These are phyloP conservation scores for Scheffersomyces stipitis DNA, from an alignment of 805 yeast genomes.

Conservation along the genomic window DNA sequence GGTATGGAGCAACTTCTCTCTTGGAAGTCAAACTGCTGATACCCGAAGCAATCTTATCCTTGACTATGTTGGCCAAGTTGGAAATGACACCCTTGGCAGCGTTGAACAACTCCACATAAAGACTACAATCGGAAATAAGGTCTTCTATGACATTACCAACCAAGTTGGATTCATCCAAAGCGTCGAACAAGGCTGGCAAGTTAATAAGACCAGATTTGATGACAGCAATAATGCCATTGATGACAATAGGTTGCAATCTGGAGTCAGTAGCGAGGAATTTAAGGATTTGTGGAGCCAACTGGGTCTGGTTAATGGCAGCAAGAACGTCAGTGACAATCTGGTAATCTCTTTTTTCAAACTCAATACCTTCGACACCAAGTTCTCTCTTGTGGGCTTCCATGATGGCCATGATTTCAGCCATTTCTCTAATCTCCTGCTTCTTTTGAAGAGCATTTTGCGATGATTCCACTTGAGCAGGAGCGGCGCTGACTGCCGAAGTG, in stretches of 20 bases:
- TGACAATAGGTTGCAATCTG: constrained; percentile 26
- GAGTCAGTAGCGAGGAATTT: constrained; percentile 30
- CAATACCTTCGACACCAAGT: constrained; percentile 13
- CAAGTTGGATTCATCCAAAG: constrained; percentile 38
- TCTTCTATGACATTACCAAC: constrained; percentile 33
- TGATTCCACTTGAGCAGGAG: constrained; percentile 27
- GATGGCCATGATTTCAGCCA: constrained; percentile 22
- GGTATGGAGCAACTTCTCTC: constrained; percentile 12
- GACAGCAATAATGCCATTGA: constrained; percentile 26
- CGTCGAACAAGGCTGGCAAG: constrained; percentile 31
- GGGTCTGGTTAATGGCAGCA: constrained; percentile 34
- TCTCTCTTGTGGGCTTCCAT: constrained; percentile 32
- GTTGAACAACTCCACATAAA: constrained; percentile 34
- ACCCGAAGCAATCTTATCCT: constrained; percentile 19
- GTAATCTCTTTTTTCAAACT: constrained; percentile 36
- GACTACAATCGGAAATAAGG: constrained; percentile 37
- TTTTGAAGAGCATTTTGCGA: constrained; percentile 5
- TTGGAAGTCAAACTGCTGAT: constrained; percentile 9
- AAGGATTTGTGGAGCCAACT: constrained; percentile 35
- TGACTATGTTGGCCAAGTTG: constrained; percentile 26
- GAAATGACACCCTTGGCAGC: constrained; percentile 27
- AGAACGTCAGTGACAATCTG: constrained; percentile 41
- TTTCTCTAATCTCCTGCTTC: constrained; percentile 12
- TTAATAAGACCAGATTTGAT: constrained; percentile 33
- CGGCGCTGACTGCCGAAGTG: constrained; percentile 29